Evolutionary conservation across 129 eudicot species (phyloP).

Genomic region (Smallanthus sonchifolius): DNA sequence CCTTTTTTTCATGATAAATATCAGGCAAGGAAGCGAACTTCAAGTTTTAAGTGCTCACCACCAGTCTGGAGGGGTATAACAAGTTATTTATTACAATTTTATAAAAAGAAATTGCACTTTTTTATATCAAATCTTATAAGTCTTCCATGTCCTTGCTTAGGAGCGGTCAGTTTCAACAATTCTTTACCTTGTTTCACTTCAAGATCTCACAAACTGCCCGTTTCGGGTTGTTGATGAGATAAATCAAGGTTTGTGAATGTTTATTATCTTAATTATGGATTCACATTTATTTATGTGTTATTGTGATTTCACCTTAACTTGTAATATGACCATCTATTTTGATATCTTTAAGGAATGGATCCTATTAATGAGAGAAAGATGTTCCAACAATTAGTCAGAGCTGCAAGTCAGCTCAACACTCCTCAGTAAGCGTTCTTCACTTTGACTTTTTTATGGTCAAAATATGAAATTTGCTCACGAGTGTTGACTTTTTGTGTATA

Average conservation of each 20-base stretch:
- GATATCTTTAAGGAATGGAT: constrained; percentile 70
- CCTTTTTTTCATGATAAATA: constrained; percentile 19
- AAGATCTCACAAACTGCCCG: constrained; percentile 96
- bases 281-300: background rate
- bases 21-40: constrained; percentile 81
- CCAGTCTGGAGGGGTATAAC: constrained; percentile 97
- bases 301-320: background rate
- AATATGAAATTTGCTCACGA: background rate
- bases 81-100: background rate
- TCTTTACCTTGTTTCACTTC: constrained; percentile 94
- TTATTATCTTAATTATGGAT: background rate
- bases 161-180: constrained; percentile 98
- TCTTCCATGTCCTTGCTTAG: constrained; percentile 35
- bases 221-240: constrained; percentile 99
- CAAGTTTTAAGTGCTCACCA: constrained; percentile 96
- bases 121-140: constrained; percentile 14
- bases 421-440: constrained; percentile 71
- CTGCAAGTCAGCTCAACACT: constrained; percentile 88
- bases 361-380: constrained; percentile 94
- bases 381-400: constrained; percentile 97
- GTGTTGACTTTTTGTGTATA: background rate
- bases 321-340: background rate
- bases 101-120: background rate
- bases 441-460: background rate
- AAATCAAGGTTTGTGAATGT: constrained; percentile 63